Conservation (phyloP, 2,329 filamentous ascomycete genomes). For the Simplicillium aogashimaense region DNA sequence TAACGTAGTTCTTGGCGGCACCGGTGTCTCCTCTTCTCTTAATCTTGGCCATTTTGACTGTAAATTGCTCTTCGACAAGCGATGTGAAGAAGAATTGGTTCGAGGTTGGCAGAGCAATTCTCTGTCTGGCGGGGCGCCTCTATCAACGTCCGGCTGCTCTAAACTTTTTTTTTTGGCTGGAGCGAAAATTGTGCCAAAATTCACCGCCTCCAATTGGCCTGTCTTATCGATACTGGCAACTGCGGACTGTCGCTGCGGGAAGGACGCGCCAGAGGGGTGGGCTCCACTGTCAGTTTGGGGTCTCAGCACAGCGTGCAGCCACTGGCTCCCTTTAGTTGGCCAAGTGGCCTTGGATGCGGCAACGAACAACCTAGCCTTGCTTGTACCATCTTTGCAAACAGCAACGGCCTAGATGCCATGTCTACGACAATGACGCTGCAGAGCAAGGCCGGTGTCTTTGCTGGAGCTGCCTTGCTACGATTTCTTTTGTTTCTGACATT, state of each 20-base stretch:
- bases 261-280: too few relatives aligned
- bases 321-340: conserved; percentile 3
- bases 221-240: background rate
- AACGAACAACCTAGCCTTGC: background rate
- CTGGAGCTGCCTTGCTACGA: conserved; percentile 66
- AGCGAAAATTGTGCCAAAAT: background rate
- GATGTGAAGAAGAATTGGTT: conserved; percentile 5
- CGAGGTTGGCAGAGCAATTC: conserved; percentile 7
- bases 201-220: background rate
- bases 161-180: conserved; percentile 18
- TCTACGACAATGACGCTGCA: conserved; percentile 26
- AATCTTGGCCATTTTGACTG: conserved; percentile 54
- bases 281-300: background rate
- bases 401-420: conserved; percentile 19
- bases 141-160: conserved; percentile 12
- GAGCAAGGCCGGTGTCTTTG: conserved; percentile 51
- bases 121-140: conserved; percentile 19
- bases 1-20: conserved; percentile 97
- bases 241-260: background rate
- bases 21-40: conserved; percentile 92
- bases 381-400: background rate
- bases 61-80: background rate
- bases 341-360: conserved; percentile 15
- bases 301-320: background rate
- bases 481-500: conserved; percentile 73